phyloP scores from a whole-genome alignment of 257 asterid genomes.

The Capsicum baccatum region DNA sequence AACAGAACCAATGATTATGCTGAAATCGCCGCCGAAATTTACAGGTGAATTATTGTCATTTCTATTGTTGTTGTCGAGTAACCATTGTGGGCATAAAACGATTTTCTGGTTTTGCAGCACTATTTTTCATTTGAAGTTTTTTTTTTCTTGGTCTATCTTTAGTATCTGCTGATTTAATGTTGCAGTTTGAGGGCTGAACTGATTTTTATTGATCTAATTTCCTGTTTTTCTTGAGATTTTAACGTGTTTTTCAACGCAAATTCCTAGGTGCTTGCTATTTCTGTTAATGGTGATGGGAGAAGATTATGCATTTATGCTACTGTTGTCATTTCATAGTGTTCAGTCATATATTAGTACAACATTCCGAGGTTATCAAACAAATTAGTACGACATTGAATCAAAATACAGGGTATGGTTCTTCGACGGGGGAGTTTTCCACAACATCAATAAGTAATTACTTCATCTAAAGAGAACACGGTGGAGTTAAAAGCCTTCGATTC shows the following conservation, averaged over 20 bases:
- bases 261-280: not conserved
- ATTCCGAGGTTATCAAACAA: not conserved
- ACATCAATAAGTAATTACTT: not conserved
- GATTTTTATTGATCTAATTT: not conserved
- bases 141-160: not conserved
- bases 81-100: not conserved
- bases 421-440: not conserved
- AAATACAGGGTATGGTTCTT: not conserved
- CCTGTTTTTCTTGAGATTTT: not conserved
- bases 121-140: not conserved
- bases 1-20: constrained; percentile 70
- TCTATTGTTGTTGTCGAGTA: not conserved
- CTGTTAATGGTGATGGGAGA: not conserved
- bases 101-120: not conserved
- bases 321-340: not conserved
- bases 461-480: not conserved
- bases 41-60: constrained; percentile 49
- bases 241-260: not conserved
- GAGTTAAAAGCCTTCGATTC: not conserved
- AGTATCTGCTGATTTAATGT: not conserved
- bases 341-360: not conserved
- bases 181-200: not conserved
- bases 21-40: constrained; percentile 61
- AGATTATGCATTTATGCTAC: not conserved
- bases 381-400: not conserved